Percentiles rank a stretch among this genome's conserved stretches.
Conservation (phyloP, 225 moss, liverwort and hornwort genomes). For the Pleurozium schreberi region DNA sequence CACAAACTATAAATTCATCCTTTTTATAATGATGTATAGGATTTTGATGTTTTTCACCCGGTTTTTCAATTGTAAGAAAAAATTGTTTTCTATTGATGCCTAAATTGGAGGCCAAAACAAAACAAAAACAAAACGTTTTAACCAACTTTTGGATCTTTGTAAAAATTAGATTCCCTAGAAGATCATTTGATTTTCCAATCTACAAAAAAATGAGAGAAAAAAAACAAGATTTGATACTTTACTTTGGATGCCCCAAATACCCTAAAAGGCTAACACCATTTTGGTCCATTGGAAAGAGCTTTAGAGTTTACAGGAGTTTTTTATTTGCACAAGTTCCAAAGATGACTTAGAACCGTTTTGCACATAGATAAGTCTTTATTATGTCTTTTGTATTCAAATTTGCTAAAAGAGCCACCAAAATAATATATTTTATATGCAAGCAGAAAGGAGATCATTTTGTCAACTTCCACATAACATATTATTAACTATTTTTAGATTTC, state of each 20-base stretch:
- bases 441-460: too few species aligned
- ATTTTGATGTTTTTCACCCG: too few species aligned
- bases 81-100: neutral
- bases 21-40: neutral
- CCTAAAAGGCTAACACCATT: neutral
- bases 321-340: fast-evolving
- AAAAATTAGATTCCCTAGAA: neutral
- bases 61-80: too few species aligned
- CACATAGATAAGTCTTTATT: neutral
- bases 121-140: too few species aligned
- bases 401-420: too few species aligned
- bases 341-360: neutral
- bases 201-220: too few species aligned
- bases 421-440: too few species aligned
- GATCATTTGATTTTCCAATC: neutral
- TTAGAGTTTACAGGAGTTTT: too few species aligned
- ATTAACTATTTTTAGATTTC: too few species aligned
- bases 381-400: neutral
- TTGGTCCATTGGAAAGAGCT: neutral
- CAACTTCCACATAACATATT: too few species aligned
- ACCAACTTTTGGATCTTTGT: neutral
- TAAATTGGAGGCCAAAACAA: neutral
- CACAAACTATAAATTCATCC: too few species aligned
- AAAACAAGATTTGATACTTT: neutral
- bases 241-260: neutral